These are phyloP conservation scores for Gamarada debralockiae DNA, from an alignment of 495 filamentous ascomycete species.

Conservation along the genomic window DNA sequence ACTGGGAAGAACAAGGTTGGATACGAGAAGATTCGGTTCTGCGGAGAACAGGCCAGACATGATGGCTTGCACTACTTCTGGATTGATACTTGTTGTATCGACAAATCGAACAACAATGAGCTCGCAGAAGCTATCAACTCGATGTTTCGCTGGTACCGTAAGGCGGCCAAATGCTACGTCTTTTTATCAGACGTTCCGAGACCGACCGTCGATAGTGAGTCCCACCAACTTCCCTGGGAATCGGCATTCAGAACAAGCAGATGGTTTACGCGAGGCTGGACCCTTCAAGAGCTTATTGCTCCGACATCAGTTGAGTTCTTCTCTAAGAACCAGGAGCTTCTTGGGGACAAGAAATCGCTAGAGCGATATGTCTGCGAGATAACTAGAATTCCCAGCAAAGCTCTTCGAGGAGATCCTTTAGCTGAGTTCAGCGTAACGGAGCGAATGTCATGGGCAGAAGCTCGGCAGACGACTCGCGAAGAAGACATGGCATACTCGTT, in stretches of 20 bases:
- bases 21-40: conserved; percentile 1
- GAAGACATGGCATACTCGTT: background rate
- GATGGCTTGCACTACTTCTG: conserved; percentile 2
- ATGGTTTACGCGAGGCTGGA: conserved; percentile 24
- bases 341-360: conserved; percentile 5
- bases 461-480: conserved; percentile 2
- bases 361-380: background rate
- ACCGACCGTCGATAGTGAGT: background rate
- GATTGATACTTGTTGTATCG: conserved; percentile 2
- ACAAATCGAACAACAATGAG: background rate
- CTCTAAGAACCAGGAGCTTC: background rate
- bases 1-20: background rate
- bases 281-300: conserved; percentile 1
- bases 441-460: conserved; percentile 12
- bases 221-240: background rate
- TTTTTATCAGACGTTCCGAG: conserved; percentile 1
- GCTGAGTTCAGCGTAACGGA: conserved; percentile 1
- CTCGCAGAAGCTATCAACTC: background rate
- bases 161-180: background rate
- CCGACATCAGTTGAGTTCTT: conserved; percentile 2
- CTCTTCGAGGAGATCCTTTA: conserved; percentile 8
- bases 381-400: background rate
- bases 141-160: conserved; percentile 2
- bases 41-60: background rate
- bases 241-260: conserved; percentile 13